Base-by-base conservation (phyloP, 2,329 filamentous ascomycete genomes). In the Talaromyces pinophilus region DNA sequence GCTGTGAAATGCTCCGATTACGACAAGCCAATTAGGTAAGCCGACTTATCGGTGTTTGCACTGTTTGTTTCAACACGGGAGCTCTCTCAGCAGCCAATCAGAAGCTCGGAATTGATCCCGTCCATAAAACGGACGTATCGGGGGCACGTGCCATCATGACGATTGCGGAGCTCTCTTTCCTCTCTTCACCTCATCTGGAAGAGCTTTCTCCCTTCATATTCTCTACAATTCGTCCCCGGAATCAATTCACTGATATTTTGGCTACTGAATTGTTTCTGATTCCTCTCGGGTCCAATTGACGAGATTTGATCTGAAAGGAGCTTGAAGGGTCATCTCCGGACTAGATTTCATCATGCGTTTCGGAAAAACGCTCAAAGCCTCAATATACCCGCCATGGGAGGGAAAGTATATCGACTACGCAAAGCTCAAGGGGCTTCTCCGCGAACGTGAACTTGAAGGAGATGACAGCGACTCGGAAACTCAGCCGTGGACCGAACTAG, bases 331-430 rank as follows among this genome's bases (percentile, higher is more conserved):
- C 2, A 13, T 46, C 62, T 25, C 62, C 46, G 62, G 63, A 64
- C 40, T 38, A 57, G 35, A 44, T 42, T 28, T 66, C 74, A 83
- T 68, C 60, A 98, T 99, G 95, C 91, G 92, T 74, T 99, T 97
- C 83, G 94, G 94, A 69, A 92, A 89, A 82, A 97, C 92, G 62
- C 86, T 99, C 68, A 88, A 89, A 74, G 87, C 88, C 74, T 89
- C 92, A 67, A 84, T 92, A 73, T 95, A 98, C 78, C 81, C 86
- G 72, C 92, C 93, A 75, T 99, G 94, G 94, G 91, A 90, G 79
- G 91, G 90, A 77, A 87, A 96, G 75, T 98, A 99, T 83, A 92
- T 99, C 76, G 93, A 98, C 82, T 99, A 99, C 80, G 83, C 86
- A 73, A 97, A 94, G 85, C 88, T 99, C 71, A 98, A 98, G 85